These are phyloP conservation scores for Fallopia convolvulus DNA, from an alignment of 148 eudicot genomes.

Conservation along the genomic window DNA sequence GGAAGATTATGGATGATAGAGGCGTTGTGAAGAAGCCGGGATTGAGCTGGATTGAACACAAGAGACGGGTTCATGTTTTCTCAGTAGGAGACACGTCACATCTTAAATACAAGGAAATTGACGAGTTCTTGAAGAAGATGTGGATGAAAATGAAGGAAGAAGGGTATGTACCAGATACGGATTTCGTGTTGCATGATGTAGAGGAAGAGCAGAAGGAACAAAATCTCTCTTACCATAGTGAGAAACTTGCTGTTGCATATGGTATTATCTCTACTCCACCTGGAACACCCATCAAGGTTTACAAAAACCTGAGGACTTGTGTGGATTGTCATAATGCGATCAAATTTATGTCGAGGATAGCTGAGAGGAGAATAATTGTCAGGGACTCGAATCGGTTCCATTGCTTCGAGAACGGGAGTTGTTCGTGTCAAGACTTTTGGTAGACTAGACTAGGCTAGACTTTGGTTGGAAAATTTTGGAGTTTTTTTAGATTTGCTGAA, in stretches of 20 bases:
- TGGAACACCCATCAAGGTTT: slow-evolving; percentile 37
- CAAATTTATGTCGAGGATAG: slow-evolving; percentile 34
- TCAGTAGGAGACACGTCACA: slow-evolving; percentile 49
- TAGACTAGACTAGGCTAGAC: slow-evolving; percentile 10
- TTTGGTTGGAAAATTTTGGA: background rate
- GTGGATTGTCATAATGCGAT: slow-evolving; percentile 45
- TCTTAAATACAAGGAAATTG: slow-evolving; percentile 32
- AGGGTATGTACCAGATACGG: slow-evolving; percentile 52
- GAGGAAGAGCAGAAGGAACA: slow-evolving; percentile 66
- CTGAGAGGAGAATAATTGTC: slow-evolving; percentile 26
- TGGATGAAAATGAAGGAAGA: slow-evolving; percentile 50
- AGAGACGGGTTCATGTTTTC: slow-evolving; percentile 38
- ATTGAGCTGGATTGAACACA: slow-evolving; percentile 46
- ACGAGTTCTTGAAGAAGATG: slow-evolving; percentile 30
- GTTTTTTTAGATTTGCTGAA: background rate
- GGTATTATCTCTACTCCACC: slow-evolving; percentile 45
- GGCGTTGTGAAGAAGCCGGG: slow-evolving; percentile 49
- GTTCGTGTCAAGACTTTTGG: slow-evolving; percentile 56
- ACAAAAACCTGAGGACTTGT: slow-evolving; percentile 41
- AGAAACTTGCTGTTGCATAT: slow-evolving; percentile 58
- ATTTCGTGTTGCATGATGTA: slow-evolving; percentile 49
- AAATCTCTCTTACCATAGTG: slow-evolving; percentile 51
- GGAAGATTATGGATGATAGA: slow-evolving; percentile 37
- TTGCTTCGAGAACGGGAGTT: slow-evolving; percentile 41
- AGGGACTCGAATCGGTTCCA: slow-evolving; percentile 55